A percentile compares a stretch with the other conserved stretches of the same genome.
Conservation (phyloP, 2,329 filamentous ascomycete genomes). For the Aspergillus puulaauensis region DNA sequence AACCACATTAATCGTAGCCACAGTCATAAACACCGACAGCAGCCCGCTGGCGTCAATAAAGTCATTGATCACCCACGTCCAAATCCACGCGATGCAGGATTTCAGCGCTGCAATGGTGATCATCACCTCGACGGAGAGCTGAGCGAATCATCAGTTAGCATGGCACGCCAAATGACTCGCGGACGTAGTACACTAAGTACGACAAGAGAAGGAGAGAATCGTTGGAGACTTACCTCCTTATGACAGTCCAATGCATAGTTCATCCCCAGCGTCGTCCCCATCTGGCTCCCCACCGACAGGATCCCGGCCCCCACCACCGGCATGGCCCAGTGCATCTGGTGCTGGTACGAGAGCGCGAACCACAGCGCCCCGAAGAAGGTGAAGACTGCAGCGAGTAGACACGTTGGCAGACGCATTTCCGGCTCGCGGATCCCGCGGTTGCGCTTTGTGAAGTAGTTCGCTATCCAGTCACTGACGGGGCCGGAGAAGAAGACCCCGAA, state of each 20-base stretch:
- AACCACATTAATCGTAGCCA: constrained; percentile 1
- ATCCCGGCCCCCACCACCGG: not conserved
- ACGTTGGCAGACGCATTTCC: constrained; percentile 34
- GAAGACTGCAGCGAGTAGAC: constrained; percentile 28
- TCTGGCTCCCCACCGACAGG: constrained; percentile 1
- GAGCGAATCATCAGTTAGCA: not conserved
- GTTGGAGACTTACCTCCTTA: not conserved
- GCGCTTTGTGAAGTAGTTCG: constrained; percentile 28
- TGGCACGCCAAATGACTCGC: not conserved
- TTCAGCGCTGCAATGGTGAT: constrained; percentile 4
- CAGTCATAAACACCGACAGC: constrained; percentile 1
- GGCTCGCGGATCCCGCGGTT: constrained; percentile 42
- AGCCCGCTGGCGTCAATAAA: not conserved
- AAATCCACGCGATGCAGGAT: constrained; percentile 4
- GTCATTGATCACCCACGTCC: constrained; percentile 7
- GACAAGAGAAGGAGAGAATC: not conserved
- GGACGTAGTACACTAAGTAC: not conserved
- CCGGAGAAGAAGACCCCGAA: constrained; percentile 4
- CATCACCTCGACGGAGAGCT: constrained; percentile 5
- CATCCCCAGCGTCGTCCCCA: constrained; percentile 3
- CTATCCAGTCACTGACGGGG: not conserved
- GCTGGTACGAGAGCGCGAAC: not conserved
- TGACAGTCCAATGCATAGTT: constrained; percentile 4
- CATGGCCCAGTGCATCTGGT: constrained; percentile 4
- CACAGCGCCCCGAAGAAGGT: constrained; percentile 12